Evolutionary conservation across 441 rosid genomes (phyloP), one percentile per base, ranked within the genome.

Genomic region (Erysimum pusillum): DNA sequence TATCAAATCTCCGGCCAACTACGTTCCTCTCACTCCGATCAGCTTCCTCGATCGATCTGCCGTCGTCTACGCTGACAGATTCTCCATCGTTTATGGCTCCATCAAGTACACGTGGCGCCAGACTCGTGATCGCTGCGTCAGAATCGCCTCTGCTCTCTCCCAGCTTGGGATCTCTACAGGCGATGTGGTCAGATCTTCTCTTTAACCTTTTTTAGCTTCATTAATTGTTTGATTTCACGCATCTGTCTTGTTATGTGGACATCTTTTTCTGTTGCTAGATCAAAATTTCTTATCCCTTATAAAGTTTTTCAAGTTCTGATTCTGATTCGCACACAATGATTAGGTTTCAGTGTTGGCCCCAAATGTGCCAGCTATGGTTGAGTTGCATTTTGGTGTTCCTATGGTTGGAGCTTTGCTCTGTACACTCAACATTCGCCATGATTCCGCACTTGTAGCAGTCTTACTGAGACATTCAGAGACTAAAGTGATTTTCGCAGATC

Each of bases 361-460:
- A 38, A 91, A 93, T 67, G 64, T 90, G 83, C 98, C 97, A 34
- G 96, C 92, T 38, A 87, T 89, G 92, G 81, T 84, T 34, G 98
- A 93, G 76, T 85, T 93, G 42, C 98, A 93, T 84, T 93, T 91
- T 74, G 94, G 80, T 64, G 94, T 89, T 69, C 98, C 97, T 9
- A 93, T 90, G 97, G 89, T 88, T 3, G 96, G 96, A 45, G 97
- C 90, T 7, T 45, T 93, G 70, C 89, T 91, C 34, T 93, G 97
- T 73, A 87, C 98, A 0, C 87, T 93, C 46, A 91, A 93, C 76
- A 80, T 83, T 2, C 97, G 97, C n/a, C 85, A 84, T 20, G 93
- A 93, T 69, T 80, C 94, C 4, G 78, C 86, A 5, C 87, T 82
- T 84, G 81, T 93, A n/a, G 84, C 94, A 1, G 67, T 80, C 22